A percentile compares a stretch with the other conserved stretches of the same genome.
These are phyloP conservation scores for Trypanosoma grayi DNA, from an alignment of 208 protist species.

Conservation along the genomic window DNA sequence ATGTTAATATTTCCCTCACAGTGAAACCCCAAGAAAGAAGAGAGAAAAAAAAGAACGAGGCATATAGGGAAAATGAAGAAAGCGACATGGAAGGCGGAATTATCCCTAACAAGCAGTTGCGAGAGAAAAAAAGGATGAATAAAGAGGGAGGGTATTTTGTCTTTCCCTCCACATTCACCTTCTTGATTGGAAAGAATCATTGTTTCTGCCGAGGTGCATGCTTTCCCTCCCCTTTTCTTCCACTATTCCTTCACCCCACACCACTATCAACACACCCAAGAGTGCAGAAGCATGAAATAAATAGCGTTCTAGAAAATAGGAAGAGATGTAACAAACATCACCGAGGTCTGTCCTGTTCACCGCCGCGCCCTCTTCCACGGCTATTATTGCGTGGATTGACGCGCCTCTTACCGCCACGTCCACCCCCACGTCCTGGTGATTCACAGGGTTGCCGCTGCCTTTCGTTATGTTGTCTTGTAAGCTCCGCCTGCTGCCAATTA, in stretches of 20 bases:
- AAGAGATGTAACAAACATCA: neutral
- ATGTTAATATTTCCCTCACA: conserved; percentile 6
- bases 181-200: too few relatives aligned
- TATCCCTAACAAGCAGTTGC: conserved; percentile 5
- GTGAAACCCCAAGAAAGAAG: neutral
- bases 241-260: neutral
- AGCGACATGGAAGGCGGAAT: conserved; percentile 13
- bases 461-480: conserved; percentile 25
- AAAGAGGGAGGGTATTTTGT: conserved; percentile 1
- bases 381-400: conserved; percentile 4
- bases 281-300: neutral
- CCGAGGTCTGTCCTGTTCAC: conserved; percentile 2
- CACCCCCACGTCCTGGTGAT: conserved; percentile 6
- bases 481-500: conserved; percentile 78
- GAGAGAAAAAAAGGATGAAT: conserved; percentile 1
- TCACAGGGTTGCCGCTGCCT: conserved; percentile 18
- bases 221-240: neutral
- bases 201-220: neutral
- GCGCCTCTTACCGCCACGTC: conserved; percentile 19
- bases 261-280: neutral
- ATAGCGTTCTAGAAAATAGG: neutral
- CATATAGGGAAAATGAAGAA: conserved; percentile 14
- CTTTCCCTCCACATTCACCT: neutral
- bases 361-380: conserved; percentile 4
- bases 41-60: neutral